Base-by-base conservation (phyloP, 345 rosid genomes). In the Kernera saxatilis region DNA sequence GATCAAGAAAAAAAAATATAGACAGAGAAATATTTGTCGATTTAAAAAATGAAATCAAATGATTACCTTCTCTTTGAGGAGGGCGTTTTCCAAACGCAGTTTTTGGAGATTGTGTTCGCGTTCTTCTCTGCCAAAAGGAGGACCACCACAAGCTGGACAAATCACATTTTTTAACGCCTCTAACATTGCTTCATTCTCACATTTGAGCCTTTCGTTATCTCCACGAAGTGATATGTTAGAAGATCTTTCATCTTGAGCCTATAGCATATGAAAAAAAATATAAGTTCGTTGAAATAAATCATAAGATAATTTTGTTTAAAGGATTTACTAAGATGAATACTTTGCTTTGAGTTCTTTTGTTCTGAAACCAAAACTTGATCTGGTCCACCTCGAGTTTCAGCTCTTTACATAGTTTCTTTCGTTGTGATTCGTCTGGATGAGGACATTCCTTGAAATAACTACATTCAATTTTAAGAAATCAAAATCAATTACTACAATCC, bases 301-400 rank as follows among this genome's bases (percentile, higher is more conserved):
- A n/a, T 5, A 36, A 54, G 1, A 27, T 9, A 25, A 39, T 30
- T 26, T 72, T 6, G n/a, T n/a, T 14, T 14, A 29, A 19, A 64
- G 3, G 4, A 39, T 49, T 43, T 73, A 58, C 9, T 17, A 25
- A 64, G 59, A 46, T 58, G 22, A 8, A 27, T 48, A 87, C 97
- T 90, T 85, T 91, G 22, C 55, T 53, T 43, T 89, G 96, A 32
- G 93, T 87, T 57, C 96, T 80, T 66, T 86, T 91, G 81, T 89
- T 89, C 21, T 89, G 96, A 67, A 91, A 91, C 97, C 97, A 91
- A 57, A 89, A 89, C 33, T 86, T 91, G 75, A 91, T 64, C 67
- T 89, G 96, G 54, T 71, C 78, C 3, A 68, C 52, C 10, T 75
- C 86, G 0, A 91, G 81, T 4, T 84, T 77, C 29, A 91, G 56